A percentile compares a stretch with the other conserved stretches of the same genome.
These are phyloP conservation scores for Inosperma sp. DNA, from an alignment of 768 basidiomycete genomes.

Conservation along the genomic window DNA sequence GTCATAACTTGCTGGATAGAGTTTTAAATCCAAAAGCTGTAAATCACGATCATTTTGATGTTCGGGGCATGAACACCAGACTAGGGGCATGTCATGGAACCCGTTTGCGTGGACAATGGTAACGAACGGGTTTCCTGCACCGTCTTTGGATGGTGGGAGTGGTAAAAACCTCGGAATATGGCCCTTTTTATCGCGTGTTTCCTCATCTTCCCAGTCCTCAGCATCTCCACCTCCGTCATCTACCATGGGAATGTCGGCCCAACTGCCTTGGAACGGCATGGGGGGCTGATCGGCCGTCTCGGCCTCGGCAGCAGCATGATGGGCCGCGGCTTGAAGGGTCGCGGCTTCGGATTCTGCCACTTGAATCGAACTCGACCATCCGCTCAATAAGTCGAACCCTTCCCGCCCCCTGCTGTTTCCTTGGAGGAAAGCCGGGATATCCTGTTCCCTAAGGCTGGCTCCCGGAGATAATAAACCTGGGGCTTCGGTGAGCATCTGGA, in stretches of 20 bases:
- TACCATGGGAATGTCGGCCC: neutral
- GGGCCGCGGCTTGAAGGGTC: neutral
- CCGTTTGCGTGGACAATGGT: constrained; percentile 16
- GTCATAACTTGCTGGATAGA: constrained; percentile 17
- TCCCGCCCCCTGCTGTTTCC: too few relatives aligned
- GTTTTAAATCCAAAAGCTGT: constrained; percentile 7
- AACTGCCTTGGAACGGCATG: too few relatives aligned
- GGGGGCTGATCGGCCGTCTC: too few relatives aligned
- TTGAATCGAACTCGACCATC: too few relatives aligned
- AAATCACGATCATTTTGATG: neutral
- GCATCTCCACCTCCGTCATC: neutral
- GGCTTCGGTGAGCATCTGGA: too few relatives aligned
- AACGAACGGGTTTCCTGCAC: neutral
- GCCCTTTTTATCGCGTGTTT: neutral
- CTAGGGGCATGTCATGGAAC: constrained; percentile 12
- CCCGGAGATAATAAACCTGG: too few relatives aligned
- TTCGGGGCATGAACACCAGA: neutral
- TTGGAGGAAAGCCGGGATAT: too few relatives aligned
- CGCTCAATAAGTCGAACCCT: too few relatives aligned
- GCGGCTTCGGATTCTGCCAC: neutral
- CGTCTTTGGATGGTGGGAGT: neutral
- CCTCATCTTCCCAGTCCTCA: constrained; percentile 1
- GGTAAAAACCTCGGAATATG: neutral
- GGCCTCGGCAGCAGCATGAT: neutral
- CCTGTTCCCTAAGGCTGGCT: too few relatives aligned